Percentiles rank a stretch among this genome's conserved stretches.
Evolutionary conservation across 2,329 filamentous ascomycete genomes (phyloP).

Genomic region (Talaromyces sp.): DNA sequence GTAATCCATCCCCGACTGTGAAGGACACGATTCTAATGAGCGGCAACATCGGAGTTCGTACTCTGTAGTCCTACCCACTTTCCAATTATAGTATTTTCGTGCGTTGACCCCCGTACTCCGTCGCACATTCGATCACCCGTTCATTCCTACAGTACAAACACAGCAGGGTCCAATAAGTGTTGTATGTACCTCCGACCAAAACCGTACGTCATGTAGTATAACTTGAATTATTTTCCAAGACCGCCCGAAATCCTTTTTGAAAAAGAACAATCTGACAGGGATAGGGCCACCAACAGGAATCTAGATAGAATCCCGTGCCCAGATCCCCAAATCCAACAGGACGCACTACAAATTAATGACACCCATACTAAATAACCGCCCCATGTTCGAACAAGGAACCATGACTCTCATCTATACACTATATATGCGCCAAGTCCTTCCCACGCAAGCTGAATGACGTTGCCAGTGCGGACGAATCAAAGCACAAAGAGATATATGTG

Average conservation of each 20-base stretch:
- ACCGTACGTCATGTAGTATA: neutral
- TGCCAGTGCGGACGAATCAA: neutral
- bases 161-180: neutral
- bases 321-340: no score
- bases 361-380: no score
- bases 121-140: neutral
- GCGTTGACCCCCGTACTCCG: neutral
- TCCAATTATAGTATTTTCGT: neutral
- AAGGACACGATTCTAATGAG: no score
- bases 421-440: neutral
- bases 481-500: neutral
- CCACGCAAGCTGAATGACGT: constrained; percentile 6
- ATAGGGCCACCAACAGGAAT: no score
- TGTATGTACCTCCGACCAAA: neutral
- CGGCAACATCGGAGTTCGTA: no score
- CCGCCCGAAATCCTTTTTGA: no score
- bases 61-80: no score
- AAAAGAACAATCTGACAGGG: no score
- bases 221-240: no score
- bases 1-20: no score
- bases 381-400: neutral
- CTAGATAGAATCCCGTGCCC: no score
- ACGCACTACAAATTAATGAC: no score
- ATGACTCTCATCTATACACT: neutral
- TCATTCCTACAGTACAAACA: neutral